Evolutionary conservation across 2,329 filamentous ascomycete species (phyloP), one percentile per base, ranked within the genome.

Genomic region (Paraphoma chrysanthemicola): DNA sequence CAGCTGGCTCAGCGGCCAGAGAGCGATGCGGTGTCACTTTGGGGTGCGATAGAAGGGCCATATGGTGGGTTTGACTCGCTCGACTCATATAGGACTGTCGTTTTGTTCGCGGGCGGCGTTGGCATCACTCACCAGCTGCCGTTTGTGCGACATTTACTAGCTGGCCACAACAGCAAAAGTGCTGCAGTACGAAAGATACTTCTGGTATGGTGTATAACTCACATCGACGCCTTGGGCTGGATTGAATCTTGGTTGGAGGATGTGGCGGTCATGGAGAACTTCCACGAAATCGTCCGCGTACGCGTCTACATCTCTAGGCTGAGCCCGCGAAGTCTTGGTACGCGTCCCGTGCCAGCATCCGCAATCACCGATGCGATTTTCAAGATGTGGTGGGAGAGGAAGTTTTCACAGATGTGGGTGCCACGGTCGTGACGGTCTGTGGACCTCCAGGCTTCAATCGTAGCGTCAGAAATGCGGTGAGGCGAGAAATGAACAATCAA

Each of bases 61-160:
- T 97, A 97, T 69, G 78, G 88, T 18, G 88, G 91, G 69, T 42
- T 36, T 14, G 10, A 36, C 14, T 36, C 33, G 33, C 33, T 36
- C 33, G 33, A 36, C 6, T 36, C 33, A 36, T 36, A 36, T 7
- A 14, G 33, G 33, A 36, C 33, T 3, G 33, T 36, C 14, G 33
- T 36, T 59, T 88, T 98, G 56, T 92, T 97, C 68, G 93, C 93
- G 3, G 93, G 92, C 49, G 91, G 93, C 43, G 92, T 93, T 2
- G 94, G 94, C 54, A 97, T 98, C 76, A 96, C 93, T 0, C 93
- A 97, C 74, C 92, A 96, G 72, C 85, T 97, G 17, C 90, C 92
- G 10, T 96, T 95, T 74, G 83, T 97, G 6, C 88, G 86, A 52
- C 88, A 93, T 48, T 69, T 81, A 9, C 77, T 81, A 12, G 66